phyloP scores from a whole-genome alignment of 306 rosid genomes.

The Prunus padus region DNA sequence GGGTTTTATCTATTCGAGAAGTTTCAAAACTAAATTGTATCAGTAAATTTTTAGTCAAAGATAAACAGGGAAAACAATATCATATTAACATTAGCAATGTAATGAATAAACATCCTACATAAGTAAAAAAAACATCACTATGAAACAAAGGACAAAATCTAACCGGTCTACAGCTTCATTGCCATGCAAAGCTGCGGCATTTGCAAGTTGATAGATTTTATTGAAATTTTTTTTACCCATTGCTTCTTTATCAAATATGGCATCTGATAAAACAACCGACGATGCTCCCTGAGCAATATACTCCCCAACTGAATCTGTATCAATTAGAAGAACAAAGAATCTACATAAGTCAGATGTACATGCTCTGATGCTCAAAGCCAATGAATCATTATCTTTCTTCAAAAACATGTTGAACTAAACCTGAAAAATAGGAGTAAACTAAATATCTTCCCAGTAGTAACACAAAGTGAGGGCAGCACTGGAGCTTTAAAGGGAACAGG shows the following conservation, averaged over 20 bases:
- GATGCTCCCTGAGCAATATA: conserved; percentile 71
- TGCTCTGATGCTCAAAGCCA: neutral
- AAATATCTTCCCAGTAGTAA: neutral
- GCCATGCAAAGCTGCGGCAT: conserved; percentile 54
- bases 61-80: neutral
- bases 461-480: neutral
- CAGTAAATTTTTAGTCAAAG: neutral
- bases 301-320: conserved; percentile 59
- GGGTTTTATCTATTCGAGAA: neutral
- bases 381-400: conserved; percentile 2
- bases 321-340: conserved; percentile 6
- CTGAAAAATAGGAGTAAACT: neutral
- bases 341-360: conserved; percentile 1
- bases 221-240: conserved; percentile 42
- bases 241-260: conserved; percentile 76
- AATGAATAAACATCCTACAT: neutral
- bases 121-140: neutral
- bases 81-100: neutral
- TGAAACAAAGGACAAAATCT: conserved; percentile 8
- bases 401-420: neutral
- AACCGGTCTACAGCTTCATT: conserved; percentile 56
- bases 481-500: neutral
- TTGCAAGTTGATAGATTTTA: conserved; percentile 64
- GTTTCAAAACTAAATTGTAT: neutral
- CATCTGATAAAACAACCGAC: conserved; percentile 83